phyloP scores from a whole-genome alignment of 2,329 filamentous ascomycete species.

The Penicillium thymicola region DNA sequence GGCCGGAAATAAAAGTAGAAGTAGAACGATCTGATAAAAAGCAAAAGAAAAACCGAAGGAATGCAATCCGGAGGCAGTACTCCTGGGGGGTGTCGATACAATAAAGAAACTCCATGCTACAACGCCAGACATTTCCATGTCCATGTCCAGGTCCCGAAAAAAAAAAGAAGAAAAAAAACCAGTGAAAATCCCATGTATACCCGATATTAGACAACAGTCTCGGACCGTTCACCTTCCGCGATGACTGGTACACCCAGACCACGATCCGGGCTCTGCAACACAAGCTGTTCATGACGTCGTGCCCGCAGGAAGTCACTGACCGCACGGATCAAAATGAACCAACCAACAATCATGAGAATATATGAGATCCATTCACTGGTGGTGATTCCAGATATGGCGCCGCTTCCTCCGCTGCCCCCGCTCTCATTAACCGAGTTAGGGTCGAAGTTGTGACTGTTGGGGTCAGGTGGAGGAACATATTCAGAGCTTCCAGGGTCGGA shows the following conservation, averaged over 20 bases:
- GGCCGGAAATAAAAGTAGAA: constrained; percentile 8
- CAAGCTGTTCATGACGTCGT: constrained; percentile 84
- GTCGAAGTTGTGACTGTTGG: constrained; percentile 86
- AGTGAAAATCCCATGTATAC: constrained; percentile 14
- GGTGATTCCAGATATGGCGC: constrained; percentile 56
- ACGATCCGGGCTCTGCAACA: constrained; percentile 87
- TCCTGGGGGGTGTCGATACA: constrained; percentile 19
- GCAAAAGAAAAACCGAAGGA: constrained; percentile 5
- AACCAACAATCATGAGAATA: constrained; percentile 91
- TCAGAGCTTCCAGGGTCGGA: constrained; percentile 38
- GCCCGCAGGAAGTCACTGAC: constrained; percentile 86
- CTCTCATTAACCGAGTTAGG: constrained; percentile 61
- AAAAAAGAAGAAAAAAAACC: constrained; percentile 8
- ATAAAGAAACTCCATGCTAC: constrained; percentile 7
- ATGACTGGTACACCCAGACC: constrained; percentile 82
- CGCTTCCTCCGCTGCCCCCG: constrained; percentile 27
- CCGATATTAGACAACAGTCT: constrained; percentile 64
- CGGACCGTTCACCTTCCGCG: constrained; percentile 75
- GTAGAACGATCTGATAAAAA: constrained; percentile 4
- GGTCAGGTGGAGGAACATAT: constrained; percentile 69
- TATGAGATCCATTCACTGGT: constrained; percentile 89
- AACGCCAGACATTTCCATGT: constrained; percentile 7
- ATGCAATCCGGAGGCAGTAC: constrained; percentile 11
- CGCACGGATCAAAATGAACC: constrained; percentile 96
- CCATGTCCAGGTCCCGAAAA: constrained; percentile 4